phyloP scores from a whole-genome alignment of 129 eudicot species.

The Calendula officinalis region DNA sequence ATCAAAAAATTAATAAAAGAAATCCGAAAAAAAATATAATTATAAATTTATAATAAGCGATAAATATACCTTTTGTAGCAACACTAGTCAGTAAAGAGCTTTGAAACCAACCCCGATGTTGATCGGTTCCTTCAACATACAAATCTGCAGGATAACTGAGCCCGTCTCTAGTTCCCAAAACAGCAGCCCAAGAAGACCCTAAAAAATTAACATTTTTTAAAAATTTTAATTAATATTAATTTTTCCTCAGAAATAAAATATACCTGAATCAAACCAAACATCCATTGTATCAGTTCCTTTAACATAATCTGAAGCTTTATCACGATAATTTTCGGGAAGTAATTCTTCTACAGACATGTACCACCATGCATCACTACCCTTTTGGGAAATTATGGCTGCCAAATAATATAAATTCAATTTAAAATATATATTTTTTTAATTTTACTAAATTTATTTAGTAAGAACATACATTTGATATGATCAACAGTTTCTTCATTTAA shows the following conservation, averaged over 20 bases:
- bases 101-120: slow-evolving; percentile 99
- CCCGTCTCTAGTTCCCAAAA: slow-evolving; percentile 67
- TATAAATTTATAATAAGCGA: not conserved
- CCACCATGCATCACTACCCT: slow-evolving; percentile 99
- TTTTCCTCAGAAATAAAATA: not conserved
- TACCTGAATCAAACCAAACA: slow-evolving; percentile 99
- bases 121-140: slow-evolving; percentile 97
- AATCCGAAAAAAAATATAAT: not conserved
- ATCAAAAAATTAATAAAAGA: not conserved
- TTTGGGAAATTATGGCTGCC: slow-evolving; percentile 83
- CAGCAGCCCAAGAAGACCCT: slow-evolving; percentile 99
- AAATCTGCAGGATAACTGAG: slow-evolving; percentile 86
- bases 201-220: not conserved
- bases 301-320: slow-evolving; percentile 76
- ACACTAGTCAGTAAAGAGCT: slow-evolving; percentile 93
- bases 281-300: slow-evolving; percentile 99
- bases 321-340: slow-evolving; percentile 83
- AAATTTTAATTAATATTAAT: not conserved
- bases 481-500: slow-evolving; percentile 82
- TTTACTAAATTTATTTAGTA: not conserved
- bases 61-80: slow-evolving; percentile 70
- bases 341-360: slow-evolving; percentile 86
- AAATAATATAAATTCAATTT: slow-evolving; percentile 15
- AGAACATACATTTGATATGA: slow-evolving; percentile 78
- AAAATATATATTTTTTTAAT: not conserved